These are phyloP conservation scores for Penicillium decumbens DNA, from an alignment of 2,329 filamentous ascomycete genomes.

Conservation along the genomic window DNA sequence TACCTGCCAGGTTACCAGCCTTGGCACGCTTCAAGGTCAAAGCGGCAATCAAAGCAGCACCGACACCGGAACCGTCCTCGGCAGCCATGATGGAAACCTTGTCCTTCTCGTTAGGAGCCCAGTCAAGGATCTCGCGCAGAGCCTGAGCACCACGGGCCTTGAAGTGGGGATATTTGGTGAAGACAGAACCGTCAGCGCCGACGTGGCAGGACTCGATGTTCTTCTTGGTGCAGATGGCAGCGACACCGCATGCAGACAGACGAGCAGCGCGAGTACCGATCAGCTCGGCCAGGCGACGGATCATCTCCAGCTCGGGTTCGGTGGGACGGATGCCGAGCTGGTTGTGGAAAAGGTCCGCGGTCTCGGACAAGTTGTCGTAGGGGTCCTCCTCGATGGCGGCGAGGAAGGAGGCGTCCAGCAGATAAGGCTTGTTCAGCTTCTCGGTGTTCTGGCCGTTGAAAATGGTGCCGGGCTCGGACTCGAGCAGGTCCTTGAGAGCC, in stretches of 20 bases:
- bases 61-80: slow-evolving; percentile 96
- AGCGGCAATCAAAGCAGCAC: slow-evolving; percentile 85
- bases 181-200: slow-evolving; percentile 92
- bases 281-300: slow-evolving; percentile 82
- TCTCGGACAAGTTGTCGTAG: slow-evolving; percentile 91
- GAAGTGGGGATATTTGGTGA: slow-evolving; percentile 99
- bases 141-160: slow-evolving; percentile 86
- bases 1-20: slow-evolving; percentile 56
- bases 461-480: slow-evolving; percentile 67
- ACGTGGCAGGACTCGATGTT: slow-evolving; percentile 82
- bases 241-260: slow-evolving; percentile 88
- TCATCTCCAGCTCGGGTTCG: slow-evolving; percentile 77
- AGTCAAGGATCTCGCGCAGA: slow-evolving; percentile 91
- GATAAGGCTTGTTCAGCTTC: slow-evolving; percentile 78
- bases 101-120: slow-evolving; percentile 78
- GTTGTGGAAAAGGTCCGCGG: slow-evolving; percentile 71
- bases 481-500: slow-evolving; percentile 77
- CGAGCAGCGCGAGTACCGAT: slow-evolving; percentile 93
- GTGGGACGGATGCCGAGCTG: slow-evolving; percentile 68
- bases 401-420: slow-evolving; percentile 87
- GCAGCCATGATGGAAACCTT: slow-evolving; percentile 82
- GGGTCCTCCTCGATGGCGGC: slow-evolving; percentile 92
- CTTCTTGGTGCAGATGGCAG: slow-evolving; percentile 97
- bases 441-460: slow-evolving; percentile 80
- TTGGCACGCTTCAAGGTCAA: slow-evolving; percentile 60